phyloP scores from a whole-genome alignment of 192 early-diverging fungal genomes.

The Backusella sp. region DNA sequence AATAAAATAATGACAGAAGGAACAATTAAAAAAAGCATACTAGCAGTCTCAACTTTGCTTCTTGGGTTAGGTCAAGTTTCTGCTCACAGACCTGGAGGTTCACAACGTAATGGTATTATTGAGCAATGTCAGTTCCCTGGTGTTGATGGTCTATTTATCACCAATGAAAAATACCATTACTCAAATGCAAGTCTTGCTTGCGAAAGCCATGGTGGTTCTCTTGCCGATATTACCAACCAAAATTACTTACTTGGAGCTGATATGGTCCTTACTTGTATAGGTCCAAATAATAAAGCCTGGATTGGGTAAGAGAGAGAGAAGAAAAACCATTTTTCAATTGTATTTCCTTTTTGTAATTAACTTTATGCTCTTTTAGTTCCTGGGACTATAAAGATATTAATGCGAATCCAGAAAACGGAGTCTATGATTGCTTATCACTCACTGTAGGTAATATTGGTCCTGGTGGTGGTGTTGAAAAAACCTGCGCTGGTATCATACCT shows the following conservation, averaged over 20 bases:
- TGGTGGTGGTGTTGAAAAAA: background rate
- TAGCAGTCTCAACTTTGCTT: background rate
- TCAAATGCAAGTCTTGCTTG: background rate
- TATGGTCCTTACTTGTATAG: background rate
- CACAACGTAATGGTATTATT: background rate
- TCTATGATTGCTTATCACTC: background rate
- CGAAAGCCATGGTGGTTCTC: background rate
- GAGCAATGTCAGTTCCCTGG: background rate
- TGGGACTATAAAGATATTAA: background rate
- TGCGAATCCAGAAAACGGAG: background rate
- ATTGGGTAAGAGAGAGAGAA: background rate
- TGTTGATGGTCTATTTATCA: background rate
- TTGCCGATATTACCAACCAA: background rate
- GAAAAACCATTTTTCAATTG: background rate
- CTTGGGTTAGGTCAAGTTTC: background rate
- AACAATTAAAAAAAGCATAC: background rate
- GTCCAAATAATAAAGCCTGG: constrained; percentile 4
- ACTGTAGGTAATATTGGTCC: constrained; percentile 1
- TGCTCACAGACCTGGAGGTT: background rate
- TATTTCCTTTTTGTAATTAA: background rate
- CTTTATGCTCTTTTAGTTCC: background rate
- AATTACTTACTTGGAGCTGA: constrained; percentile 9
- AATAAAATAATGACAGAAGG: background rate
- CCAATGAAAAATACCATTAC: background rate
- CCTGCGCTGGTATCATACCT: background rate